A percentile compares a stretch with the other conserved stretches of the same genome.
These are phyloP conservation scores for Euryodendron excelsum DNA, from an alignment of 148 eudicot species.

Conservation along the genomic window DNA sequence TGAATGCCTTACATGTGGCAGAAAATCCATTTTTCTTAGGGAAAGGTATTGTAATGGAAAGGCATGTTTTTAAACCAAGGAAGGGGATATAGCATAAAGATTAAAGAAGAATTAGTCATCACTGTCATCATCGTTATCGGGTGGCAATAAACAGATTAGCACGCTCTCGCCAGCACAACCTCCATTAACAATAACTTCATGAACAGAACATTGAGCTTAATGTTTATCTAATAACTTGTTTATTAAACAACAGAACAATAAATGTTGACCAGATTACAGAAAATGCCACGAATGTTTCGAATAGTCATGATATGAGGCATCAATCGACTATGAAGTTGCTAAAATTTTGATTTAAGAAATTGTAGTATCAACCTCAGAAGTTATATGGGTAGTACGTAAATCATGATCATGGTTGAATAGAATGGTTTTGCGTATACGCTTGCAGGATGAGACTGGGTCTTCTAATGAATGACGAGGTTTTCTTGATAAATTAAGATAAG, in stretches of 20 bases:
- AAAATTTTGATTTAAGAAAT: no score
- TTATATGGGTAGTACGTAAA: no score
- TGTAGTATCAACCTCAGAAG: no score
- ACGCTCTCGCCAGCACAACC: not conserved
- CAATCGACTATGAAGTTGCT: no score
- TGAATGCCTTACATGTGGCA: not conserved
- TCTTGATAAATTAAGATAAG: no score
- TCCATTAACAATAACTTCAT: not conserved
- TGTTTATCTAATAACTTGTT: not conserved
- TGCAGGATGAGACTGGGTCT: no score
- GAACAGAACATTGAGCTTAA: not conserved
- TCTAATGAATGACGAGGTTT: no score
- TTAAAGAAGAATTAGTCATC: not conserved
- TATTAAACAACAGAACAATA: not conserved
- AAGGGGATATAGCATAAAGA: not conserved
- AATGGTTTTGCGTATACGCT: no score
- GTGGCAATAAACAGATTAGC: not conserved
- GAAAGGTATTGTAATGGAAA: not conserved
- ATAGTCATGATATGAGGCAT: no score
- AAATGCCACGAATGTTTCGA: not conserved
- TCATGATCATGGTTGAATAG: no score
- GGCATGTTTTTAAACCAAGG: not conserved
- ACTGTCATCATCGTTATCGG: not conserved
- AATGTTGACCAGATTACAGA: not conserved
- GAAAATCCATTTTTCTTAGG: not conserved